Conservation (phyloP, 805 yeast species). For the Helenozyma baotianmanensis region DNA sequence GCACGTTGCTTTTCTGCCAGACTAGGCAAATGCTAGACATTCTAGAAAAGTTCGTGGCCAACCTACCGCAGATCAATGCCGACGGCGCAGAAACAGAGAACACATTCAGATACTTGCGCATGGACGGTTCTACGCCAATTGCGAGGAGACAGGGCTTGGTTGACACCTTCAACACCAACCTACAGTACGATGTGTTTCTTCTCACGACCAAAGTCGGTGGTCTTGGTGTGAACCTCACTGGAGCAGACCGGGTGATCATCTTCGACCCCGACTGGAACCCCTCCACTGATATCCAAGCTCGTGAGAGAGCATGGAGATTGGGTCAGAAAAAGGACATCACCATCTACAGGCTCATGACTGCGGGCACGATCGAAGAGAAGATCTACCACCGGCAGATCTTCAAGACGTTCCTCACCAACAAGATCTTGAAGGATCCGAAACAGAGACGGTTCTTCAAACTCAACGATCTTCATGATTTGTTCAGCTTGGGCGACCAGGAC, state of each 20-base stretch:
- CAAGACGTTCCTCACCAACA: constrained; percentile 89
- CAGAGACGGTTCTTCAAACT: constrained; percentile 89
- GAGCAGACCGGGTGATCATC: constrained; percentile 91
- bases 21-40: constrained; percentile 93
- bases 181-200: constrained; percentile 58
- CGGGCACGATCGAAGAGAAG: constrained; percentile 95
- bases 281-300: constrained; percentile 92
- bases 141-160: constrained; percentile 72
- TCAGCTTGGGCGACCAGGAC: constrained; percentile 73
- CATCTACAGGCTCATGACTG: constrained; percentile 85
- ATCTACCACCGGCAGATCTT: constrained; percentile 95
- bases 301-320: constrained; percentile 95
- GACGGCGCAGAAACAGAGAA: constrained; percentile 1
- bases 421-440: constrained; percentile 91
- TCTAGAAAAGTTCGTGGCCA: constrained; percentile 58
- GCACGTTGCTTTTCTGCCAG: constrained; percentile 84
- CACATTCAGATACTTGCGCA: constrained; percentile 58
- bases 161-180: constrained; percentile 68
- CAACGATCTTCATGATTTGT: constrained; percentile 87
- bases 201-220: constrained; percentile 96
- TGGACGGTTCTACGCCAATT: constrained; percentile 94
- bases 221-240: constrained; percentile 87
- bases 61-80: constrained; percentile 17
- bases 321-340: constrained; percentile 93
- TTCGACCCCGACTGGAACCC: constrained; percentile 99